These are phyloP conservation scores for Geotrichum histeridarum DNA, from an alignment of 1,139 yeast species.

Conservation along the genomic window DNA sequence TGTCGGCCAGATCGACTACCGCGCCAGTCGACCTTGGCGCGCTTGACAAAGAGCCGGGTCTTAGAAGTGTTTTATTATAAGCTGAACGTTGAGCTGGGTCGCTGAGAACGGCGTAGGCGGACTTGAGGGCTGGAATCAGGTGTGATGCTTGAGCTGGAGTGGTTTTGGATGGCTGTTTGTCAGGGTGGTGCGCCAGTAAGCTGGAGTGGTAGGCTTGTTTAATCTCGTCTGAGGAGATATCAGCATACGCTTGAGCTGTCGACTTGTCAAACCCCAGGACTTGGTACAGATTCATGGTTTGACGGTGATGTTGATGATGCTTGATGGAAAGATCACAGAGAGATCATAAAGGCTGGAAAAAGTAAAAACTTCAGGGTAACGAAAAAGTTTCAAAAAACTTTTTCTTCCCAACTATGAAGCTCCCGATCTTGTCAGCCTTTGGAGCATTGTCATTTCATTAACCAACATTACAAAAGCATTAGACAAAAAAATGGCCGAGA, in stretches of 20 bases:
- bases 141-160: conserved; percentile 20
- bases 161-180: conserved; percentile 45
- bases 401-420: too few relatives aligned
- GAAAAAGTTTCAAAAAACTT: not conserved
- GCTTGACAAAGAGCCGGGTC: conserved; percentile 45
- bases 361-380: not conserved
- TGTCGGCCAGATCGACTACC: conserved; percentile 54
- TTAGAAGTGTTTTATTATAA: conserved; percentile 48
- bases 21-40: conserved; percentile 49
- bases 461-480: too few relatives aligned
- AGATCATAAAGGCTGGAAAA: not conserved
- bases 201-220: conserved; percentile 57
- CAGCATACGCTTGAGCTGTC: conserved; percentile 21
- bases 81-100: conserved; percentile 40
- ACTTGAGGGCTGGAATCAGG: conserved; percentile 40
- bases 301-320: not conserved
- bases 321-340: not conserved
- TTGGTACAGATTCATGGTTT: conserved; percentile 42
- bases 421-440: too few relatives aligned
- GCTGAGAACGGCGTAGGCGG: conserved; percentile 55
- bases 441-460: too few relatives aligned
- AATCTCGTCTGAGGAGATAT: conserved; percentile 43
- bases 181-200: conserved; percentile 70
- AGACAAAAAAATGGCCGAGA: conserved; percentile 17
- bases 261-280: conserved; percentile 44